Evolutionary conservation across 768 basidiomycete genomes (phyloP), one percentile per base, ranked within the genome.

Genomic region (Macrolepiota fuliginosa): DNA sequence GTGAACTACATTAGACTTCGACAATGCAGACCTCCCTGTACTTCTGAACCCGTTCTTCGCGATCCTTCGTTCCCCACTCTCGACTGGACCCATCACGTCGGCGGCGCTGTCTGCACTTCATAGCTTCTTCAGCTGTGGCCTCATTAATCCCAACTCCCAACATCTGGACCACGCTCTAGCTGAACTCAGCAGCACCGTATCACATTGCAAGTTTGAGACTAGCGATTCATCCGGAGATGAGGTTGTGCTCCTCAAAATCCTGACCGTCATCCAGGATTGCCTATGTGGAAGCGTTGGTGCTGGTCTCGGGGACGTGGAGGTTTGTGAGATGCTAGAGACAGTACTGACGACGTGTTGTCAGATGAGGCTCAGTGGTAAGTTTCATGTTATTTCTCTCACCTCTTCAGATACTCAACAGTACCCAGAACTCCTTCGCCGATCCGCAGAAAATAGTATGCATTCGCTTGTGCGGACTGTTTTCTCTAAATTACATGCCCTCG

Each of bases 211-310:
- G 76, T 99, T 99, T 70, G 96, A 98, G 75, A 92, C 93, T 3
- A 96, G 92, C 69, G 95, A 98, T 71, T 93, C 93, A 1, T 94
- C 95, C n/a, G 92, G 94, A 4, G 97, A 99, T 74, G 97, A 99
- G 73, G 91, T 97, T 7, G 96, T 98, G 9, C 80, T 98, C 6
- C 82, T 96, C 65, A 92, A 88, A 72, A 94, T 98, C 62, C 86
- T 98, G 80, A 83, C 88, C 7, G 88, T 98, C 17, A 94, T 96
- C 56, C 86, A 92, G 63, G 87, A 91, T 65, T 90, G 91, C 67
- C 79, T 97, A 64, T 88, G 89, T 65, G 81, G 86, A 56, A 76
- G 74, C 60, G 85, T 92, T 29, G 90, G 92, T 0, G 72, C 75
- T n/a, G 78, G 80, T 10, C 81, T 98, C 37, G 93, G 92, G 27